Evolutionary conservation across 2,329 filamentous ascomycete genomes (phyloP).

Genomic region (Cercospora canescens): DNA sequence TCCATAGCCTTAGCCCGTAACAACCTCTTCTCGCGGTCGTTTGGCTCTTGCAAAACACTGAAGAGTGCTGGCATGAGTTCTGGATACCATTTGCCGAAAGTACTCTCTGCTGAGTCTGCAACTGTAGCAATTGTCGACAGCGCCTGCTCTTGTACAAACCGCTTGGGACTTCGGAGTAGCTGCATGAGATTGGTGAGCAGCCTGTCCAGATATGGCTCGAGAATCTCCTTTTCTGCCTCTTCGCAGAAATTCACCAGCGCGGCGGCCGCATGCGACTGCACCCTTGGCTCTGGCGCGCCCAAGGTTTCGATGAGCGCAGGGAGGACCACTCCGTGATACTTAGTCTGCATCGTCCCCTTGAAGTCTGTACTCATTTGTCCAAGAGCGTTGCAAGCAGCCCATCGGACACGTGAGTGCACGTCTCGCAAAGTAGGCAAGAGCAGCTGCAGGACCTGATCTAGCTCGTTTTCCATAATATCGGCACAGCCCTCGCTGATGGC

Average conservation of each 20-base stretch:
- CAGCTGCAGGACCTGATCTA: constrained; percentile 89
- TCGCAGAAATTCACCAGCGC: constrained; percentile 99
- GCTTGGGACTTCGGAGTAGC: constrained; percentile 85
- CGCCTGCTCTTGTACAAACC: constrained; percentile 96
- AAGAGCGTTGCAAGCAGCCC: constrained; percentile 97
- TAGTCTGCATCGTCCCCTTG: constrained; percentile 94
- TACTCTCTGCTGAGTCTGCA: constrained; percentile 94
- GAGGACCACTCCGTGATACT: constrained; percentile 85
- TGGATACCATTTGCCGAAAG: constrained; percentile 93
- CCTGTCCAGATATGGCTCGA: constrained; percentile 91
- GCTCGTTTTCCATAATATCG: constrained; percentile 91
- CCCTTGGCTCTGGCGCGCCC: constrained; percentile 83
- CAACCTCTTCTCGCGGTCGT: constrained; percentile 88
- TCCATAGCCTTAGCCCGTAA: constrained; percentile 98
- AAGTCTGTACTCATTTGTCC: constrained; percentile 99
- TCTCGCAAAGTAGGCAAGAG: constrained; percentile 92
- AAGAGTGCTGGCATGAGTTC: constrained; percentile 94
- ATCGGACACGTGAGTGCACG: constrained; percentile 88
- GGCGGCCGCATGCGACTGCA: constrained; percentile 96
- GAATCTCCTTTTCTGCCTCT: constrained; percentile 86
- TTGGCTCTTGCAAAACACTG: constrained; percentile 83
- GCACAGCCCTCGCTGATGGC: constrained; percentile 97
- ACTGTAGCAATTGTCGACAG: constrained; percentile 97
- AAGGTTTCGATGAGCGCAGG: constrained; percentile 91
- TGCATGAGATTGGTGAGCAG: constrained; percentile 82